Evolutionary conservation across 1,284 basidiomycete genomes (phyloP).

Genomic region (Fistulinella cinereoalba): DNA sequence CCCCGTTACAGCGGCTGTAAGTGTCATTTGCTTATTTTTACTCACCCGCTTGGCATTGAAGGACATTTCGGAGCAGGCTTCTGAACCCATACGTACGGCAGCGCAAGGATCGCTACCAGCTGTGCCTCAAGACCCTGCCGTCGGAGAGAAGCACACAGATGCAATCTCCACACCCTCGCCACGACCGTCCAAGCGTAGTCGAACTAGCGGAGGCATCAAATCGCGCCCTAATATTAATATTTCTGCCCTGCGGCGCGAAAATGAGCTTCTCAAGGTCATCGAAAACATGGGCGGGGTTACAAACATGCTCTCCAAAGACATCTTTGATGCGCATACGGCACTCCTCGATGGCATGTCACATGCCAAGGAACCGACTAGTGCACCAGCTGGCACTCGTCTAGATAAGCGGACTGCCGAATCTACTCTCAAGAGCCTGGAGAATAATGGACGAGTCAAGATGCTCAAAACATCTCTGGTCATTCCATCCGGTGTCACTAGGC

Average conservation of each 20-base stretch:
- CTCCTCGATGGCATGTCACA: conserved; percentile 53
- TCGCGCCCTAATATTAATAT: conserved; percentile 56
- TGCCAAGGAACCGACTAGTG: conserved; percentile 64
- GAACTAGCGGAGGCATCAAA: conserved; percentile 13
- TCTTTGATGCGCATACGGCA: conserved; percentile 60
- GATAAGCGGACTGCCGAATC: conserved; percentile 69
- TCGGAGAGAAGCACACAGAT: conserved; percentile 18
- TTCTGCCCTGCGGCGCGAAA: conserved; percentile 71
- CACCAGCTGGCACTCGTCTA: conserved; percentile 59
- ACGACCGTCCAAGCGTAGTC: conserved; percentile 25
- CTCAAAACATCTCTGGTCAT: conserved; percentile 57
- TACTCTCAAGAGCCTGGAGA: conserved; percentile 60
- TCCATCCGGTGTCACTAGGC: conserved; percentile 51
- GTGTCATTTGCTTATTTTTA: not conserved
- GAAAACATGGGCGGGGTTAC: conserved; percentile 61
- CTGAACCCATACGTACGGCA: not conserved
- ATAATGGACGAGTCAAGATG: conserved; percentile 60
- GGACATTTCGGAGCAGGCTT: not conserved
- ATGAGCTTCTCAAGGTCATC: conserved; percentile 66
- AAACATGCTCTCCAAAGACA: conserved; percentile 63
- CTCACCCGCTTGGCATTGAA: conserved; percentile 2
- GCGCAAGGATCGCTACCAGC: not conserved
- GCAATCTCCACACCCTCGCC: conserved; percentile 1
- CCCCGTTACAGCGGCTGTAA: conserved; percentile 4
- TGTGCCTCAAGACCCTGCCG: too few species aligned